Evolutionary conservation across 768 basidiomycete species (phyloP).

Genomic region (Fibroporia radiculosa): DNA sequence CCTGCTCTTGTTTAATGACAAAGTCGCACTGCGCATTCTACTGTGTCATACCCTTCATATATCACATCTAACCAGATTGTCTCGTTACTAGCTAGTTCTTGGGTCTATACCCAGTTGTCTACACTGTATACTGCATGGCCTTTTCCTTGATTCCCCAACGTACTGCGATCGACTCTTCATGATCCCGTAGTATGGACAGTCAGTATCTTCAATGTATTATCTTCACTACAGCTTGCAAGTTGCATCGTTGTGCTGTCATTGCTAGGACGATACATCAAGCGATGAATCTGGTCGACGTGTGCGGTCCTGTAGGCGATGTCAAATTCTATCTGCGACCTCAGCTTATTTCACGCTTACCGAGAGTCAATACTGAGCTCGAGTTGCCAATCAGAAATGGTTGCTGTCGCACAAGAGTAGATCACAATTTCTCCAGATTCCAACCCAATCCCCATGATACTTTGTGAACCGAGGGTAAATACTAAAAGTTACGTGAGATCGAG

Average conservation of each 20-base stretch:
- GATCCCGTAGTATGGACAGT: conserved; percentile 45
- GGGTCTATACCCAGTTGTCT: conserved; percentile 37
- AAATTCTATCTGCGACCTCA: background rate
- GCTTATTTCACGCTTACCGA: conserved; percentile 33
- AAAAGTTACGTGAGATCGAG: background rate
- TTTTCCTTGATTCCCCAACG: conserved; percentile 16
- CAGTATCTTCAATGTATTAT: conserved; percentile 81
- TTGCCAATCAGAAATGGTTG: conserved; percentile 36
- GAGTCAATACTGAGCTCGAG: conserved; percentile 37
- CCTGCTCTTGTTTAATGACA: conserved; percentile 42
- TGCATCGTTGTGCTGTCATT: conserved; percentile 27
- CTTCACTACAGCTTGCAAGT: conserved; percentile 87
- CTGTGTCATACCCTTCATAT: conserved; percentile 67
- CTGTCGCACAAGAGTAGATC: conserved; percentile 40
- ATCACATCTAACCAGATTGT: conserved; percentile 48
- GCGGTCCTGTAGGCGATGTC: conserved; percentile 40
- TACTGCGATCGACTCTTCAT: conserved; percentile 29
- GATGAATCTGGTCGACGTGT: conserved; percentile 75
- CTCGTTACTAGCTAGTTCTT: conserved; percentile 47
- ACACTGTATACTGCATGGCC: conserved; percentile 65
- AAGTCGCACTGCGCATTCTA: conserved; percentile 35
- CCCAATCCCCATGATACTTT: conserved; percentile 70
- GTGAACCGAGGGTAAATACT: conserved; percentile 25
- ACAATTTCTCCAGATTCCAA: conserved; percentile 74
- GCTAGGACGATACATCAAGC: conserved; percentile 69